phyloP scores from a whole-genome alignment of 2,329 filamentous ascomycete species.

The Alternaria rosae region DNA sequence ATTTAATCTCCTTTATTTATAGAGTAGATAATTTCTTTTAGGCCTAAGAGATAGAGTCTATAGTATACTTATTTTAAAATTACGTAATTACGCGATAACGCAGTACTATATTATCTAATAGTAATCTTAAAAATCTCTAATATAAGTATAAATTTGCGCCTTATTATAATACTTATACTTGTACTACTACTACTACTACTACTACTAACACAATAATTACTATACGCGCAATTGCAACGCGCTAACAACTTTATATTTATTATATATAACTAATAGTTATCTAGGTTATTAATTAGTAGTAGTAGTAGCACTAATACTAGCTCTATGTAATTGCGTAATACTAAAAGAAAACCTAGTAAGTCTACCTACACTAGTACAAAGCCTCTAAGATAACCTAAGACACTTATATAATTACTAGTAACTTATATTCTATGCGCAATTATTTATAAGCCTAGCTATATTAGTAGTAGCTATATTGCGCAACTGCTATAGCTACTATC shows the following conservation, averaged over 20 bases:
- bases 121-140: not conserved
- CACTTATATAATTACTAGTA: too few relatives aligned
- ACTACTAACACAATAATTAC: accelerated
- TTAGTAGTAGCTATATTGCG: too few relatives aligned
- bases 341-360: too few relatives aligned
- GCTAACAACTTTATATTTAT: too few relatives aligned
- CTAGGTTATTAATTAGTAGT: too few relatives aligned
- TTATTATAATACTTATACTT: not conserved
- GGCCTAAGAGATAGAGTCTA: not conserved
- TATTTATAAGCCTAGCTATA: too few relatives aligned
- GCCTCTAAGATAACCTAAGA: too few relatives aligned
- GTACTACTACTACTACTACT: not conserved
- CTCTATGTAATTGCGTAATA: too few relatives aligned
- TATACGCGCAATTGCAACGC: too few relatives aligned
- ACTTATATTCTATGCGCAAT: too few relatives aligned
- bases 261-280: not conserved
- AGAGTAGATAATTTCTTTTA: not conserved
- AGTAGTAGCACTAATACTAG: not conserved
- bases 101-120: not conserved
- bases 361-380: too few relatives aligned
- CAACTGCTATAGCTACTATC: too few relatives aligned
- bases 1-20: not conserved
- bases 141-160: not conserved
- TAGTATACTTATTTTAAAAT: not conserved
- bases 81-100: not conserved